Base-by-base conservation (phyloP, 805 yeast genomes). In the Kuraishia borneana region DNA sequence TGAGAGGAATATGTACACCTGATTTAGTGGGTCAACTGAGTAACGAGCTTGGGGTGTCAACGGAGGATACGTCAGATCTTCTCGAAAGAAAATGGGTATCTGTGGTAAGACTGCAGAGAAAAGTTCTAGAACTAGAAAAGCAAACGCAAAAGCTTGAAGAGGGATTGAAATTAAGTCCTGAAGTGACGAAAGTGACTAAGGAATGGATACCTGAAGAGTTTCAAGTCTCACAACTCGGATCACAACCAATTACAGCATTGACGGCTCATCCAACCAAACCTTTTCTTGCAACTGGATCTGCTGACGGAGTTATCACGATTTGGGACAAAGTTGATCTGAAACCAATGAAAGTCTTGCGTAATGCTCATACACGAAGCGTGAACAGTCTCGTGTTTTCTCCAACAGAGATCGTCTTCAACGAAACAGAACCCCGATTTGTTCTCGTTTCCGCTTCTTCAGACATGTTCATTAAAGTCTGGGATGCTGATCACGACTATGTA, bases 81-180 rank as follows among this genome's bases (percentile, higher is more conserved):
- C 41, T 84, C 26, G 84, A 80, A 44, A 80, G 78, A 55, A 88
- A 87, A 58, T 88, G 96, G 96, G 66, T 79, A 1, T 77, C 94
- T 0, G 89, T 88, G 3, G 65, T 84, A 21, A 61, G 95, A 31
- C 61, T 89, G 21, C 96, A 89, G 55, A 70, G 76, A 41, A 69
- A 73, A 45, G 76, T 79, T 29, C 59, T 79, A 37, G 89, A 78
- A 34, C 54, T 85, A 30, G 95, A 88, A 47, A 56, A 65, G 14
- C 78, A 76, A 31, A 51, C 71, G 4, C 54, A 54, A 13, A 17
- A 26, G 17, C 29, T 12, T 21, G 25, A 12, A 21, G 8, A 8
- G 25, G 25, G 25, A 8, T 8, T 21, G 10, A 21, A 12, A 12
- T 12, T 22, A 9, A 12, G 10, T 22, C 10, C 10, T 22, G 25